phyloP scores from a whole-genome alignment of 768 basidiomycete genomes.

The Tephrocybe sp. region DNA sequence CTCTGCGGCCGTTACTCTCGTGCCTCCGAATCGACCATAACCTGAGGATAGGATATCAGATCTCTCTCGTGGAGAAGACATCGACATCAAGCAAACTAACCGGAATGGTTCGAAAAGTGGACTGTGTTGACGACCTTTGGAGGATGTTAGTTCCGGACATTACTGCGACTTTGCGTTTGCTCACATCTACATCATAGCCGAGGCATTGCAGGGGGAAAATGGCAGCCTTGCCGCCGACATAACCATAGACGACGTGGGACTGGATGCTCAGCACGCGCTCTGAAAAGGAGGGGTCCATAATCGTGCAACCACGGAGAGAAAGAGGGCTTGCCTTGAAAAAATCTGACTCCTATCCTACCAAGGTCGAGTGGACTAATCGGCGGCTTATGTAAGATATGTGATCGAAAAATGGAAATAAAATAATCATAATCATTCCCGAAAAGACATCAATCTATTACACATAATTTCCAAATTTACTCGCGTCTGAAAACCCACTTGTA shows the following conservation, averaged over 20 bases:
- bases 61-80: neutral
- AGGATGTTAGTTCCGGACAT: constrained; percentile 14
- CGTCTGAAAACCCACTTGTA: constrained; percentile 38
- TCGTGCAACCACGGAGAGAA: neutral
- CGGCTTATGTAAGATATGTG: constrained; percentile 9
- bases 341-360: constrained; percentile 6
- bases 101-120: constrained; percentile 93
- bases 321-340: constrained; percentile 10
- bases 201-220: constrained; percentile 79
- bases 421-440: neutral
- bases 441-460: neutral
- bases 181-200: constrained; percentile 94
- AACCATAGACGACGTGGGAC: constrained; percentile 91
- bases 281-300: constrained; percentile 11
- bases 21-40: constrained; percentile 79
- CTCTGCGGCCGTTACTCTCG: constrained; percentile 74
- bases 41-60: constrained; percentile 42
- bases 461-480: constrained; percentile 7
- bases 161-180: constrained; percentile 21
- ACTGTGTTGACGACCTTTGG: constrained; percentile 83
- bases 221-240: constrained; percentile 85
- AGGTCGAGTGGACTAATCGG: neutral
- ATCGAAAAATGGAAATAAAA: constrained; percentile 5
- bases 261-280: constrained; percentile 85
- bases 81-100: constrained; percentile 33